A percentile compares a stretch with the other conserved stretches of the same genome.
These are phyloP conservation scores for Colletotrichum sp. DNA, from an alignment of 2,329 filamentous ascomycete species.

Conservation along the genomic window DNA sequence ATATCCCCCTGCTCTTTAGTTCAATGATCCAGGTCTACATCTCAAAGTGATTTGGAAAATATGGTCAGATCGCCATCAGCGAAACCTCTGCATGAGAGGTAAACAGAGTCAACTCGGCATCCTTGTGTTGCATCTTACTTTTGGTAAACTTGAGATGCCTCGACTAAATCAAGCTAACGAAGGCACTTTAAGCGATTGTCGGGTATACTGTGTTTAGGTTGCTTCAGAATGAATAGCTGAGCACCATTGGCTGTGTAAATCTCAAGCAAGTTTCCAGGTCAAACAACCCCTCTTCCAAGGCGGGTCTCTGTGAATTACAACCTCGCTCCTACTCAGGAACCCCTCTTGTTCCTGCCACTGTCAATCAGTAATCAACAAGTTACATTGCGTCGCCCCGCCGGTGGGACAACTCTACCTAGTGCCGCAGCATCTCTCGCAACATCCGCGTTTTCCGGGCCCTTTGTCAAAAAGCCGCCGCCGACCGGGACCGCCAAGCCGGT, in stretches of 20 bases:
- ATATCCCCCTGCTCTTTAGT: neutral
- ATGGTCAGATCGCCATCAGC: neutral
- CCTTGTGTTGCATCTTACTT: neutral
- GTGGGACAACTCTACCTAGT: neutral
- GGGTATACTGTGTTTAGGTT: neutral
- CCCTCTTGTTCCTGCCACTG: neutral
- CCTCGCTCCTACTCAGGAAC: neutral
- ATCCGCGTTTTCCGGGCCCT: neutral
- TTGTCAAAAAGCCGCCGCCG: neutral
- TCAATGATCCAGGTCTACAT: neutral
- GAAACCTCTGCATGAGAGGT: neutral
- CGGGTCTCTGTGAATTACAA: neutral
- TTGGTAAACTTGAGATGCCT: neutral
- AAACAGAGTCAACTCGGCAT: neutral
- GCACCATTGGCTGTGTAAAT: neutral
- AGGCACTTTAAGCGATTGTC: neutral
- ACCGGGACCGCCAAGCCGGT: neutral
- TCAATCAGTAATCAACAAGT: neutral
- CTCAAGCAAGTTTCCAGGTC: neutral
- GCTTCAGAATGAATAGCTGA: neutral
- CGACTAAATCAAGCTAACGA: neutral
- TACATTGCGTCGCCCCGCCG: neutral
- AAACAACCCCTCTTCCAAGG: neutral
- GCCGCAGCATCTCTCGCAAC: neutral
- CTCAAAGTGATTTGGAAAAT: neutral